Base-by-base conservation (phyloP, 2,329 filamentous ascomycete species). In the Hymenoscyphus infarciens region DNA sequence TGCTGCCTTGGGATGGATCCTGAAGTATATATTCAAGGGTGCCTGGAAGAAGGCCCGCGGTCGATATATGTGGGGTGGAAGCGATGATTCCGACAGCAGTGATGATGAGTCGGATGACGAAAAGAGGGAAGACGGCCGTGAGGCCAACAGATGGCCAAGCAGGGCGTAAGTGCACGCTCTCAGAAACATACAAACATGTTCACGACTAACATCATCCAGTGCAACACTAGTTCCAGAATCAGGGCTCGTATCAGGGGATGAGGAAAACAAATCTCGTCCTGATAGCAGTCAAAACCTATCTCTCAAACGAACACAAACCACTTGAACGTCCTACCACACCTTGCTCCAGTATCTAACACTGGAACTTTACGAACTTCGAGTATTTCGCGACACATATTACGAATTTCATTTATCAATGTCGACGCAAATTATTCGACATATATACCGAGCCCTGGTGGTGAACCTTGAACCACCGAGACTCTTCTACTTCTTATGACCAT, bases 1-100 rank as follows among this genome's bases (percentile, higher is more conserved):
- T 57, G 83, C 70, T 0, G 70, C 71, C 2, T n/a, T 71, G n/a
- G 67, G 0, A 67, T 84, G 53, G 78, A 81, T 42, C 77, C 83
- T 70, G 74, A 83, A 45, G 72, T 45, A 57, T n/a, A 45, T 67
- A 11, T 65, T 63, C 45, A 61, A 63, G 35, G 63, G 61, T 31
- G 25, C 53, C 15, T 62, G 62, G 64, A 27, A 38, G 6, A 33
- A 55, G 15, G 35, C 31, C 6, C 45, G 42, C 27, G 16, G 22
- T 38, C 58, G 45, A 25, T 53, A 60, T n/a, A 54, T 49, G 38
- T 49, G 45, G 42, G 45, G 58, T 2, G 58, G 29, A 55, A 55
- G 6, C 15, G 25, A 22, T 27, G 49, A 61, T 31, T 38, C 61
- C n/a, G 39, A 55, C n/a, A 49, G 49, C 11, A 19, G 33, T 10